phyloP scores from a whole-genome alignment of 345 rosid genomes.

The Heritiera littoralis region DNA sequence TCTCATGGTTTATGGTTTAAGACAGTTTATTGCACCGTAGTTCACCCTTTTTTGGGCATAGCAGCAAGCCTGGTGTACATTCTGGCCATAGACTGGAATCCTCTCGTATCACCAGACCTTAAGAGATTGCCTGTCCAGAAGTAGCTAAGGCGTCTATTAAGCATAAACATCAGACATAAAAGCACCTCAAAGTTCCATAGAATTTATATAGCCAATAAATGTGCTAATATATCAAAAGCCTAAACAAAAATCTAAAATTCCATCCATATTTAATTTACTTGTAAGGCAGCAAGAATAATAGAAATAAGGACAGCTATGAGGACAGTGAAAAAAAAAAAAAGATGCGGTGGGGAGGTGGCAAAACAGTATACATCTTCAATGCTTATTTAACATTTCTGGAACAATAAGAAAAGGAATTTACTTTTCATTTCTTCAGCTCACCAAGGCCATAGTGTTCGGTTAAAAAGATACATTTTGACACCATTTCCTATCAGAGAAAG shows the following conservation, averaged over 20 bases:
- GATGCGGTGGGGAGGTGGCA: background rate
- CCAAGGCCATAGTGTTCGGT: background rate
- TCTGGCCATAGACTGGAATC: slow-evolving; percentile 94
- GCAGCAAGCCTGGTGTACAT: slow-evolving; percentile 95
- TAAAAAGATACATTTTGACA: background rate
- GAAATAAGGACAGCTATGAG: background rate
- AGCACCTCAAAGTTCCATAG: background rate
- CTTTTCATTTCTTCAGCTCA: slow-evolving; percentile 3
- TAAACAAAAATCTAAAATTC: background rate
- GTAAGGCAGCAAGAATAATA: background rate
- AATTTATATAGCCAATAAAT: background rate
- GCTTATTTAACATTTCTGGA: background rate
- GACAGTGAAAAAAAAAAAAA: background rate
- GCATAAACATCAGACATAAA: background rate
- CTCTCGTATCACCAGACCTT: slow-evolving; percentile 88
- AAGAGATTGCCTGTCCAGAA: slow-evolving; percentile 74
- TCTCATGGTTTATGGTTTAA: slow-evolving; percentile 63
- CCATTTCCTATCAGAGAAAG: background rate
- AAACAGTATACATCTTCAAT: background rate
- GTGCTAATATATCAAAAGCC: background rate
- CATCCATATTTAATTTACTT: background rate
- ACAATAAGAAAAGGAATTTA: background rate
- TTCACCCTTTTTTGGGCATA: slow-evolving; percentile 88
- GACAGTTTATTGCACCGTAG: slow-evolving; percentile 40
- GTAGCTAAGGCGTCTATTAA: background rate